These are phyloP conservation scores for Boletus holoroseus DNA, from an alignment of 1,284 basidiomycete genomes.

Conservation along the genomic window DNA sequence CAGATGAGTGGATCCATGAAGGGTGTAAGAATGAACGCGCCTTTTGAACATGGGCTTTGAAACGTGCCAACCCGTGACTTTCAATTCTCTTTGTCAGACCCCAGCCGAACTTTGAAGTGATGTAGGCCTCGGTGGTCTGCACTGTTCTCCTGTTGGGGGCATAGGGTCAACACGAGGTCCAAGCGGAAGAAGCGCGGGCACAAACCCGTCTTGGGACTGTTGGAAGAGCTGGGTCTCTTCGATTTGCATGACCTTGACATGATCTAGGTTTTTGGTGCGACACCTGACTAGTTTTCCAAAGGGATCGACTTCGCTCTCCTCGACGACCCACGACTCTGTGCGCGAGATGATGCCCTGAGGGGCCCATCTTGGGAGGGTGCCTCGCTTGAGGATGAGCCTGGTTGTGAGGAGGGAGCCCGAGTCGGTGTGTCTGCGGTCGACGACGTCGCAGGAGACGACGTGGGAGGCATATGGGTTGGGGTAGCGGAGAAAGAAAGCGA, in stretches of 20 bases:
- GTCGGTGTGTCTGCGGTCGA: constrained; percentile 72
- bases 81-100: constrained; percentile 76
- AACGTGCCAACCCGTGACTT: constrained; percentile 66
- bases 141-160: constrained; percentile 52
- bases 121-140: constrained; percentile 71
- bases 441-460: constrained; percentile 91
- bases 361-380: constrained; percentile 87
- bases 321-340: constrained; percentile 82
- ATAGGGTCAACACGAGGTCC: constrained; percentile 10
- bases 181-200: constrained; percentile 8
- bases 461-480: constrained; percentile 95
- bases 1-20: constrained; percentile 13
- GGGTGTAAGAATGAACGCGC: constrained; percentile 37
- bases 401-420: constrained; percentile 80
- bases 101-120: constrained; percentile 77
- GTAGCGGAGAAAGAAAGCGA: constrained; percentile 94
- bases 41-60: constrained; percentile 74
- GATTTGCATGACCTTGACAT: constrained; percentile 79
- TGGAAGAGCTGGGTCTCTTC: constrained; percentile 66
- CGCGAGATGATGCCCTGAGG: constrained; percentile 71
- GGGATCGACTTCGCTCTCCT: constrained; percentile 87
- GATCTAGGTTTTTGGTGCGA: constrained; percentile 74
- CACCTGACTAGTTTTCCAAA: constrained; percentile 64
- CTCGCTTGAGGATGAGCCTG: constrained; percentile 88
- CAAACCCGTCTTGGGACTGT: constrained; percentile 61